These are phyloP conservation scores for Globisporangium irregulare DNA, from an alignment of 352 stramenopile genomes.

Conservation along the genomic window DNA sequence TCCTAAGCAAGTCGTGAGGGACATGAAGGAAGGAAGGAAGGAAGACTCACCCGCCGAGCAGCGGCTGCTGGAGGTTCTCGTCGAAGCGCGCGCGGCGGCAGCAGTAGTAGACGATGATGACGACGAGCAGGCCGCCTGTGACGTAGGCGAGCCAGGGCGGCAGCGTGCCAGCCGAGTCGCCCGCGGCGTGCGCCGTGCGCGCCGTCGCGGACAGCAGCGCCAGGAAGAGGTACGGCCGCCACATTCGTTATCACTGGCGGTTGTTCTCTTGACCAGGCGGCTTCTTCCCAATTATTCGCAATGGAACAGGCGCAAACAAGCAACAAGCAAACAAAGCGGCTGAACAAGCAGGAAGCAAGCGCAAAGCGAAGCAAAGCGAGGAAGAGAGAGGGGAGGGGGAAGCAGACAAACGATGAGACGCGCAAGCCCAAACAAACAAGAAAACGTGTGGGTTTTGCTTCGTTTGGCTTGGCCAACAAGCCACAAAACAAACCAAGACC, in stretches of 20 bases:
- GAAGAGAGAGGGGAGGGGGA: slow-evolving; percentile 5
- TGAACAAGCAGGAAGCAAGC: neutral
- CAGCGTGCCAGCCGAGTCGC: slow-evolving; percentile 33
- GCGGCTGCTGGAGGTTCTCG: slow-evolving; percentile 81
- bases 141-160: slow-evolving; percentile 84
- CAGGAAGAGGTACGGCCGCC: slow-evolving; percentile 26
- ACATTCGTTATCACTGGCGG: slow-evolving; percentile 13
- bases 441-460: neutral
- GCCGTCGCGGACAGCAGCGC: slow-evolving; percentile 34
- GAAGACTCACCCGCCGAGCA: slow-evolving; percentile 51
- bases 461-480: neutral
- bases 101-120: slow-evolving; percentile 90
- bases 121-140: slow-evolving; percentile 73
- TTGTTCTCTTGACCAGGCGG: neutral
- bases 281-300: slow-evolving; percentile 4
- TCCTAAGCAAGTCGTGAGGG: neutral
- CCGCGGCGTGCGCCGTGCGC: slow-evolving; percentile 27
- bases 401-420: neutral
- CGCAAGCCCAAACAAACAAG: neutral
- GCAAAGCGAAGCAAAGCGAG: neutral
- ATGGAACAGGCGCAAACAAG: slow-evolving; percentile 1
- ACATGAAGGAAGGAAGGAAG: neutral
- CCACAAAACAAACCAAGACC: neutral
- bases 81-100: slow-evolving; percentile 83
- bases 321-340: slow-evolving; percentile 1